Evolutionary conservation across 2,329 filamentous ascomycete genomes (phyloP), one percentile per base, ranked within the genome.

Genomic region (Botrytis deweyae): DNA sequence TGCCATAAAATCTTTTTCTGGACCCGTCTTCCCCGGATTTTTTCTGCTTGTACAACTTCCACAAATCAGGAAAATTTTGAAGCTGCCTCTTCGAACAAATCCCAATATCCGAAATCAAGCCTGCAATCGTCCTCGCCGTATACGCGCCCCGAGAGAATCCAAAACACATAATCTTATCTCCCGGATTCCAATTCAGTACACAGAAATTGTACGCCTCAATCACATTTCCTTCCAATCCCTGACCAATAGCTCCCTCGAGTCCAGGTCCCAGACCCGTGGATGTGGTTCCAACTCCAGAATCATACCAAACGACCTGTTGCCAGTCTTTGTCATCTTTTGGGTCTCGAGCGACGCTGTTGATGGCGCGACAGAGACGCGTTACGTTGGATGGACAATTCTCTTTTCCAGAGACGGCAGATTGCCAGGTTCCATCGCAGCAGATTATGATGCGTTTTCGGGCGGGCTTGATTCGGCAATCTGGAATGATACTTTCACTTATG

Each of bases 61-160:
- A 62, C 59, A 62, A 16, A 38, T 62, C 59, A 14, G 59, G 59
- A 62, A 62, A 62, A 16, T 62, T 10, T 8, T 62, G 59, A 14
- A 62, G 59, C 2, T 25, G 12, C 10, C 20, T n/a, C 36, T 62
- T 62, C 36, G 20, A 16, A 62, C 59, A 62, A 62, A 62, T 62
- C 6, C 36, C 59, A 40, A 62, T 67, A 46, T 67, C 64, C 7
- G 64, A 67, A 33, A 67, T 67, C 42, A 83, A 78, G 29, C 78
- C 78, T 25, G 80, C 79, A 52, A 82, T 78, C 40, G 80, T 80
- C 33, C 81, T 77, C 10, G 81, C 81, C 4, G 81, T 83, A 63
- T 83, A 84, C 0, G 82, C 83, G 0, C 83, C 83, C n/a, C 83
- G 77, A 12, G 82, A 83, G 72, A 83, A 83, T 0, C 82, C 82